Base-by-base conservation (phyloP, 768 basidiomycete species). In the Cystobasidium tubakii region DNA sequence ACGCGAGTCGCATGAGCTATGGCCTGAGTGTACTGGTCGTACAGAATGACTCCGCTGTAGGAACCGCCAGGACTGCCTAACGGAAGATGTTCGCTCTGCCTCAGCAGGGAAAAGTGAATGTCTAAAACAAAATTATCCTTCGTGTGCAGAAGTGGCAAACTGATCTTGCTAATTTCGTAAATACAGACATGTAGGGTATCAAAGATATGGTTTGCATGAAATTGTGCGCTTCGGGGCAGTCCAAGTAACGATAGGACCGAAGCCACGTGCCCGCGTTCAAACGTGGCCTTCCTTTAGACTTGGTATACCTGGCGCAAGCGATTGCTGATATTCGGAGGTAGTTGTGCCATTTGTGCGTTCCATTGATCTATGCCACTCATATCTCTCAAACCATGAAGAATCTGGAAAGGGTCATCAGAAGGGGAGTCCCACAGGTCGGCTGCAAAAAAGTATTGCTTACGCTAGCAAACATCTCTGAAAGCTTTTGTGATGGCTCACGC, bases 401-500 rank as follows among this genome's bases (percentile, higher is more conserved):
- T 85, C 82, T 89, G 77, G 15, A 21, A 29, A 17, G 39, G 21
- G 23, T 21, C 1, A 12, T 57, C 23, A 21, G 27, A n/a, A 17
- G n/a, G 29, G n/a, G 0, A 13, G 42, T 0, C 62, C 62, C 31
- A 46, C 36, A 10, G 34, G 15, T n/a, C 23, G 31, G 10, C 76
- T 34, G 31, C 43, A 29, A 13, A 60, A 39, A 46, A 9, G 53
- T 25, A 42, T 25, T 13, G 74, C 83, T 75, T 64, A 84, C 84
- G 43, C 81, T 87, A 80, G 88, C 86, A 87, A 99, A 99, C 92
- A 96, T 97, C 62, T 84, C 84, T 80, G 96, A 92, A 73, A 99
- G 86, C 82, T 95, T 91, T 13, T 87, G 84, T 0, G 94, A 96
- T 0, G 96, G 96, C 73, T 87, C 87, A 71, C 88, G 90, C 96